These are phyloP conservation scores for Blastomyces gilchristii DNA, from an alignment of 2,329 filamentous ascomycete species.

Conservation along the genomic window DNA sequence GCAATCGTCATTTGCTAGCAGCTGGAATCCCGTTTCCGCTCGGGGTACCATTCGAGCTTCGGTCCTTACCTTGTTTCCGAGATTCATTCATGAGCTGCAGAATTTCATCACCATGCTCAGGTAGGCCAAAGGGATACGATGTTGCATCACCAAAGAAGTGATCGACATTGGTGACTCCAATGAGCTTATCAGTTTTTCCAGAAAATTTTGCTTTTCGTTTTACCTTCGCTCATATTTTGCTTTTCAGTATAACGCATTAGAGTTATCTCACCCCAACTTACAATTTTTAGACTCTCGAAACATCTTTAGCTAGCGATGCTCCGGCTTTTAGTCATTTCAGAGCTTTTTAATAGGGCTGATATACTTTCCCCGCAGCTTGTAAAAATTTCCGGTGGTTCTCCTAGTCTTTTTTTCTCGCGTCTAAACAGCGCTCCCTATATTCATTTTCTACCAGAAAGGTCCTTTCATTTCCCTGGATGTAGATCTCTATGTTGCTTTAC, in stretches of 20 bases:
- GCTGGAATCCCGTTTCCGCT: constrained; percentile 1
- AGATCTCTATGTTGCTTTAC: background rate
- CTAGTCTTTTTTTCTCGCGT: background rate
- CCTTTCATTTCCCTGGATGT: background rate
- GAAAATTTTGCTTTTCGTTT: background rate
- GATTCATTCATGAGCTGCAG: background rate
- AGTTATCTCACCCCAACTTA: background rate
- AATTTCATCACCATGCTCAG: background rate
- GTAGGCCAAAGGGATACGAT: background rate
- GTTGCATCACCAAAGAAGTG: background rate
- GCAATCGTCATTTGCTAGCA: background rate
- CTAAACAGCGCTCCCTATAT: background rate
- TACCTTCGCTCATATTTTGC: background rate
- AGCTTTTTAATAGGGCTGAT: background rate
- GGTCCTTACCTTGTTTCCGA: too few relatives aligned
- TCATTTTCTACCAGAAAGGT: background rate
- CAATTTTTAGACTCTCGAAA: background rate
- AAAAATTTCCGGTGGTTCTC: too few relatives aligned
- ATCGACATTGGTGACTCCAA: background rate
- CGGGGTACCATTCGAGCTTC: background rate
- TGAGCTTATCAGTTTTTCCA: background rate
- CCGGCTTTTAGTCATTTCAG: background rate
- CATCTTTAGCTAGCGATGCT: background rate
- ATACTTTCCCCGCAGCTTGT: background rate
- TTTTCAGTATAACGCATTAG: background rate